Conservation (phyloP, 176 grass and related monocot species). For the Poa pratensis region DNA sequence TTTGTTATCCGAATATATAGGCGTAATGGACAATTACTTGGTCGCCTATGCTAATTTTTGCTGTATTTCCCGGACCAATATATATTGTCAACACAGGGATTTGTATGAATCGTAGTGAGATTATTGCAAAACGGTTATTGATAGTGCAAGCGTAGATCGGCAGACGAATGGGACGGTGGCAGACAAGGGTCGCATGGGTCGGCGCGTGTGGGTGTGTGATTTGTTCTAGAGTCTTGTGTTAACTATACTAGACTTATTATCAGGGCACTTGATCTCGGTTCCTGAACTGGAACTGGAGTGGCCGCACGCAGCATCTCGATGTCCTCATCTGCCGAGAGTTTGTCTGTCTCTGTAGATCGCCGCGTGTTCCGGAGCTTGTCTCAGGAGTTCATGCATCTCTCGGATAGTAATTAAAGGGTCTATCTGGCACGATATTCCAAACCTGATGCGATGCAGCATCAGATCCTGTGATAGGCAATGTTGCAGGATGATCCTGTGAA, state of each 20-base stretch:
- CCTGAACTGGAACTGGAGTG: neutral
- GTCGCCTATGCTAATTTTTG: neutral
- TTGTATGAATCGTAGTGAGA: neutral
- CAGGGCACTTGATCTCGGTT: neutral
- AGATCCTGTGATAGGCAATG: neutral
- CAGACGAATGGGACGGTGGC: neutral
- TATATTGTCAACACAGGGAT: neutral
- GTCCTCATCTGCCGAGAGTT: conserved; percentile 16
- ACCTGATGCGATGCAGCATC: neutral
- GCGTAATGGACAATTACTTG: neutral
- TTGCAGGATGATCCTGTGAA: neutral
- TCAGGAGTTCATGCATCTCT: conserved; percentile 17
- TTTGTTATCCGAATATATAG: neutral
- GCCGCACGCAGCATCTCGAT: neutral
- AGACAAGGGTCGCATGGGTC: conserved; percentile 40
- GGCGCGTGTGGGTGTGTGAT: conserved; percentile 37
- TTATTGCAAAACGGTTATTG: neutral
- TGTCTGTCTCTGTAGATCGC: conserved; percentile 33
- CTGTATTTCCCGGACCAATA: too few species aligned
- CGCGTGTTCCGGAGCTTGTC: neutral
- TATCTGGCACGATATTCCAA: neutral
- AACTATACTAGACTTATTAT: neutral
- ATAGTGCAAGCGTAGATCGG: neutral
- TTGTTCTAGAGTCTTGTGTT: neutral
- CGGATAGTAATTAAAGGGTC: neutral